Base-by-base conservation (phyloP, 2,329 filamentous ascomycete species). In the Hymenoscyphus infarciens region DNA sequence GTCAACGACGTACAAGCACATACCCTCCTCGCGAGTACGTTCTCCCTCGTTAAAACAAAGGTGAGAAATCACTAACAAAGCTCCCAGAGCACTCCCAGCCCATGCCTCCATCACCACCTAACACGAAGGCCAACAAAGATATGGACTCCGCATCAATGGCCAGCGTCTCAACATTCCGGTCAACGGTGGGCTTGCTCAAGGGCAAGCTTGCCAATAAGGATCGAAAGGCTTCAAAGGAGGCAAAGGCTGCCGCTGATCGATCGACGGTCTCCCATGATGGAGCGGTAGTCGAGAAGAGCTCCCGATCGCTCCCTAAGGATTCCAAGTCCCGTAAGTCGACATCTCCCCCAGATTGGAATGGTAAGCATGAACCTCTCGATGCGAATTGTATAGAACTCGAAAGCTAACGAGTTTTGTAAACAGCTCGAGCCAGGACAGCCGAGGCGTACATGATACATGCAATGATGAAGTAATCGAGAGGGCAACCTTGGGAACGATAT, bases 51-150 rank as follows among this genome's bases (percentile, higher is more conserved):
- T 16, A 5, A 11, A 42, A 13, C 16, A 19, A 22, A 19, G 2
- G 16, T 71, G 68, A 11, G 13, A 69, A 67, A 63, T 64, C 70
- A 29, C 58, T 69, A 72, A 10, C 59, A 64, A 27, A 16, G 63
- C 67, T 56, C 67, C 69, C 35, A 69, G 67, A 2, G 45, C 67
- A 2, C 68, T 69, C 42, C 15, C 25, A 31, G 11, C 53, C 64
- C 8, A 52, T 52, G 19, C 69, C 70, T n/a, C 63, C 69, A n/a
- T 69, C 70, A n/a, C 65, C 70, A n/a, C 65, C 69, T 2, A 70
- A 67, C 57, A 39, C 63, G 16, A 67, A 66, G 35, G 42, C 64
- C 15, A 33, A 52, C 27, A 66, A 67, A 31, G 55, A 62, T 2
- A 45, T 39, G 10, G 70, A 72, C 39, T 55, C 64, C 3, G 63